Conservation (phyloP, 441 rosid genomes). For the Isatis lusitanica region DNA sequence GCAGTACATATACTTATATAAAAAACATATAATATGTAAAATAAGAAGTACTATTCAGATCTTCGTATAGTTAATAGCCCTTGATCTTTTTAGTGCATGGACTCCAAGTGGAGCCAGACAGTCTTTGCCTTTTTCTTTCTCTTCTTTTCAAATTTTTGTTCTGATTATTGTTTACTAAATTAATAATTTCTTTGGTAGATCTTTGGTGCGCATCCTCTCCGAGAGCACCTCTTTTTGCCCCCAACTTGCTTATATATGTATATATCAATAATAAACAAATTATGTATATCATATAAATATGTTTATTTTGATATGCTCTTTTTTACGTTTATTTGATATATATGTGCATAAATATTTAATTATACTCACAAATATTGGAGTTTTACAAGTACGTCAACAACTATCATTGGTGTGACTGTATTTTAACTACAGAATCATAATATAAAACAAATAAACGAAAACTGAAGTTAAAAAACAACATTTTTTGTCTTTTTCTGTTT, state of each 20-base stretch:
- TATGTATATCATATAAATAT: not conserved
- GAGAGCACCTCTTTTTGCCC: slow-evolving; percentile 28
- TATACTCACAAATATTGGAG: not conserved
- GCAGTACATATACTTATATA: not conserved
- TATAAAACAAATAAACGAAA: not conserved
- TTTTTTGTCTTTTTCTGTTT: too few species aligned
- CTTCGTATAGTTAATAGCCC: slow-evolving; percentile 20
- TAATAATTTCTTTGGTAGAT: slow-evolving; percentile 3
- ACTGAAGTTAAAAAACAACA: too few species aligned
- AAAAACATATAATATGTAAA: not conserved
- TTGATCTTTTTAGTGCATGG: slow-evolving; percentile 21
- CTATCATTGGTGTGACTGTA: not conserved
- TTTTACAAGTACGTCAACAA: not conserved
- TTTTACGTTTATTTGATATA: not conserved
- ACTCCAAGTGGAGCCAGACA: slow-evolving; percentile 34
- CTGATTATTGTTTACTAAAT: not conserved
- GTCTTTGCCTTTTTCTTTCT: slow-evolving; percentile 32
- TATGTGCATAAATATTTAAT: not conserved
- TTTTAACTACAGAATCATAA: not conserved
- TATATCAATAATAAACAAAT: not conserved
- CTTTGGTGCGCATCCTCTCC: slow-evolving; percentile 36
- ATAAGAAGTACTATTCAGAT: slow-evolving; percentile 24
- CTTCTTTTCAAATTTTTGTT: slow-evolving; percentile 10
- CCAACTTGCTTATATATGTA: slow-evolving; percentile 26
- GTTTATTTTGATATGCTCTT: not conserved